Evolutionary conservation across 2,329 filamentous ascomycete genomes (phyloP).

Genomic region (Penicillium sp.): DNA sequence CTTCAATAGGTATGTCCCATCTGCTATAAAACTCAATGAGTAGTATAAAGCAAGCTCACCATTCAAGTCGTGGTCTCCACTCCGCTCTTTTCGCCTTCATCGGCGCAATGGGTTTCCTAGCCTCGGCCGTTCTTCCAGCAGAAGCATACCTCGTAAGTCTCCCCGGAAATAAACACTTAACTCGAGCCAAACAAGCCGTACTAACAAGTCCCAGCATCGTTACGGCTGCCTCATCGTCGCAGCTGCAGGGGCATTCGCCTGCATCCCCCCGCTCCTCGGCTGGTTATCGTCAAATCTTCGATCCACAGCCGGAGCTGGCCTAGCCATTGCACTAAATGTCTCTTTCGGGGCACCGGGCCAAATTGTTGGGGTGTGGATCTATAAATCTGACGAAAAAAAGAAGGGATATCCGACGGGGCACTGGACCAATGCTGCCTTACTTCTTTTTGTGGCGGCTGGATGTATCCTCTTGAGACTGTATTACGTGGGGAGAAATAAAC

Average conservation of each 20-base stretch:
- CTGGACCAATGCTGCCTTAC: constrained; percentile 63
- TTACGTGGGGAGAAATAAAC: constrained; percentile 52
- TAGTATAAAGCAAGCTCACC: neutral
- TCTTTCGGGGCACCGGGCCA: constrained; percentile 68
- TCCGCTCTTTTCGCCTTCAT: constrained; percentile 51
- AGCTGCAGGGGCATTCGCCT: constrained; percentile 65
- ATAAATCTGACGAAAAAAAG: constrained; percentile 61
- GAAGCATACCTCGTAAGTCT: constrained; percentile 52
- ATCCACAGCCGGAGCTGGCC: constrained; percentile 63
- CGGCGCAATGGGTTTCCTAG: constrained; percentile 59
- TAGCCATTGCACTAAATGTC: constrained; percentile 70
- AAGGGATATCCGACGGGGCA: constrained; percentile 69
- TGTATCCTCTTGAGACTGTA: constrained; percentile 56
- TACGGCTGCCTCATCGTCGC: constrained; percentile 71
- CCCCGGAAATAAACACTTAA: neutral
- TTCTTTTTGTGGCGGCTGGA: constrained; percentile 59
- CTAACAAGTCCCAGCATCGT: constrained; percentile 38
- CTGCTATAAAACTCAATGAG: accelerated
- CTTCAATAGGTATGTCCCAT: constrained; percentile 4
- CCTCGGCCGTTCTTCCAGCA: constrained; percentile 62
- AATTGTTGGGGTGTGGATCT: constrained; percentile 73
- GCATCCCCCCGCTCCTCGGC: constrained; percentile 68
- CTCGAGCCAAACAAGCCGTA: neutral
- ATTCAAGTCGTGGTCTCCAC: constrained; percentile 49
- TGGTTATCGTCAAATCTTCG: constrained; percentile 69